Conservation (phyloP, 768 basidiomycete genomes). For the Candolleomyces efflorescens region DNA sequence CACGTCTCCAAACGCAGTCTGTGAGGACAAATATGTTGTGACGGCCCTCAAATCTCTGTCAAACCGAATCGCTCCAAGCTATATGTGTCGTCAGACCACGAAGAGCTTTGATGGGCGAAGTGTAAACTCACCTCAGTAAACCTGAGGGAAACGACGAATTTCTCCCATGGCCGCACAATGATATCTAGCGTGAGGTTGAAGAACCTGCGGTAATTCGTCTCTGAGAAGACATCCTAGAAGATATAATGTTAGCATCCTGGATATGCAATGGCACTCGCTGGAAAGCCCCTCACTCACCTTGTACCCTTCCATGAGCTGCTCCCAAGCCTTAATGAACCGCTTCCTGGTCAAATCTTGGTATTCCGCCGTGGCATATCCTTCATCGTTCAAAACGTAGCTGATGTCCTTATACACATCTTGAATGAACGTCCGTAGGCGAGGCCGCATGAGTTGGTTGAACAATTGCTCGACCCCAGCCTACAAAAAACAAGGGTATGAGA, state of each 20-base stretch:
- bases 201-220: constrained; percentile 81
- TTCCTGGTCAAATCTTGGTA: constrained; percentile 85
- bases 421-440: constrained; percentile 78
- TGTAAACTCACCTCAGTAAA: constrained; percentile 78
- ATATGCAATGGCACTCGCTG: not conserved
- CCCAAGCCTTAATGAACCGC: constrained; percentile 89
- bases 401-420: constrained; percentile 89
- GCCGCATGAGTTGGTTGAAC: constrained; percentile 91
- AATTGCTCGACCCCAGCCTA: constrained; percentile 88
- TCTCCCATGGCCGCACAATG: constrained; percentile 95
- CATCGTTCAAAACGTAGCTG: constrained; percentile 86
- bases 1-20: constrained; percentile 85
- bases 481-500: constrained; percentile 1
- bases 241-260: constrained; percentile 4
- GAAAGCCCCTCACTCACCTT: constrained; percentile 45
- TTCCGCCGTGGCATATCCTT: constrained; percentile 77
- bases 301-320: constrained; percentile 79
- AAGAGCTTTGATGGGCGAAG: not conserved
- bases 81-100: constrained; percentile 2
- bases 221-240: constrained; percentile 77
- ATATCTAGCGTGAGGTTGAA: constrained; percentile 84
- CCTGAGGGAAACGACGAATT: constrained; percentile 69
- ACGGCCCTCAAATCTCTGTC: constrained; percentile 89
- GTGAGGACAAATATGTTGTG: constrained; percentile 77
- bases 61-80: constrained; percentile 96